phyloP scores from a whole-genome alignment of 73 alveolate species.

The Tetrahymena thermophila region DNA sequence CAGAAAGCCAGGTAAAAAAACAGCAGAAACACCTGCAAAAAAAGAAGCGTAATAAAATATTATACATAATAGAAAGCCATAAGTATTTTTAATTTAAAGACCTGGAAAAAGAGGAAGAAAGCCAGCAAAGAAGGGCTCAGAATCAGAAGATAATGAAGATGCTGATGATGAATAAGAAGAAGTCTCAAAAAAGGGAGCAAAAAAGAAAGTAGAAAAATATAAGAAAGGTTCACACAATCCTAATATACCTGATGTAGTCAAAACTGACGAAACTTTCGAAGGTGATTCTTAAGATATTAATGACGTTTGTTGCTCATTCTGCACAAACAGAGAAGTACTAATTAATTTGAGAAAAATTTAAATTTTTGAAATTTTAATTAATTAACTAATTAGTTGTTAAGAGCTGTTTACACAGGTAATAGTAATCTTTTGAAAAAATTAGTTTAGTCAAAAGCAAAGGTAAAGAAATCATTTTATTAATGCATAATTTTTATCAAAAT shows the following conservation, averaged over 20 bases:
- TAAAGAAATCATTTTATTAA: conserved; percentile 14
- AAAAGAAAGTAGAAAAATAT: neutral
- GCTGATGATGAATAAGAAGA: conserved; percentile 46
- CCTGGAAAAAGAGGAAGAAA: conserved; percentile 6
- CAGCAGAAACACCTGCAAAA: neutral
- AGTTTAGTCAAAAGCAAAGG: conserved; percentile 43
- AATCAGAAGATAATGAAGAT: conserved; percentile 5
- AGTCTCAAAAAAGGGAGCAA: conserved; percentile 30
- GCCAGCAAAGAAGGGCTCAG: neutral
- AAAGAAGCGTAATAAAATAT: conserved; percentile 1
- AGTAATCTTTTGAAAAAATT: conserved; percentile 24
- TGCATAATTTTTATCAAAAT: conserved; percentile 52
- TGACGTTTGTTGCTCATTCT: conserved; percentile 17
- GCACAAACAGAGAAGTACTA: conserved; percentile 32
- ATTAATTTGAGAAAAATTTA: conserved; percentile 3
- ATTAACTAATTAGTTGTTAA: conserved; percentile 5
- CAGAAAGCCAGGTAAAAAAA: neutral
- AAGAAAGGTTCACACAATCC: conserved; percentile 4
- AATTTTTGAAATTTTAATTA: neutral
- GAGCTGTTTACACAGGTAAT: conserved; percentile 55
- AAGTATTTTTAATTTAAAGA: neutral
- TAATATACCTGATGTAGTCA: conserved; percentile 16
- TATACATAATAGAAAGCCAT: neutral
- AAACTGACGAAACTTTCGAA: conserved; percentile 33
- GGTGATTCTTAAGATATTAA: conserved; percentile 6